These are phyloP conservation scores for Eucalyptus guilfoylei DNA, from an alignment of 345 rosid species.

Conservation along the genomic window DNA sequence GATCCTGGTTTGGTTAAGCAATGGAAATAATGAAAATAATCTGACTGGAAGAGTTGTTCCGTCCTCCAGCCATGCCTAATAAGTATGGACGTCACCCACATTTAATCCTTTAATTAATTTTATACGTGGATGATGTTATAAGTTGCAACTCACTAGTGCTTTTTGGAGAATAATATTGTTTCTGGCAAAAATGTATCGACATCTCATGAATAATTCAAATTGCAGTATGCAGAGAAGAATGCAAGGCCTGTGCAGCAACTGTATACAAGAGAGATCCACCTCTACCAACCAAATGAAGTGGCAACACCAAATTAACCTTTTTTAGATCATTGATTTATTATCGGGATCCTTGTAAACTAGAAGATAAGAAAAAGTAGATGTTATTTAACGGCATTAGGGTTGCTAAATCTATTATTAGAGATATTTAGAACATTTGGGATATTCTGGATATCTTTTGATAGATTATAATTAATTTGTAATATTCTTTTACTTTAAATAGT, in stretches of 20 bases:
- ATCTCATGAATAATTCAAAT: not conserved
- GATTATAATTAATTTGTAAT: not conserved
- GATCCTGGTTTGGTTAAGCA: not conserved
- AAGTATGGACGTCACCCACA: not conserved
- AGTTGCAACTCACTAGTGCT: not conserved
- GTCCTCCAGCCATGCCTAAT: not conserved
- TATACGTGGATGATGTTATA: not conserved
- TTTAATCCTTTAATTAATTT: not conserved
- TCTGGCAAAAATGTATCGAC: not conserved
- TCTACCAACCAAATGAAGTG: not conserved
- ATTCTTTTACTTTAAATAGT: not conserved
- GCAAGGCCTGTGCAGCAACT: conserved; percentile 44
- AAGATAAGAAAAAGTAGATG: not conserved
- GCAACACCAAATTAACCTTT: not conserved
- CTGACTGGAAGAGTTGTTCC: not conserved
- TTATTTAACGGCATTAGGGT: not conserved
- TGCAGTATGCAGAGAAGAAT: conserved; percentile 39
- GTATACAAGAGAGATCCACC: conserved; percentile 4
- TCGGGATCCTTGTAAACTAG: not conserved
- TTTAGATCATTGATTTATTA: not conserved
- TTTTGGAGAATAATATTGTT: not conserved
- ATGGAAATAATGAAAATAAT: not conserved
- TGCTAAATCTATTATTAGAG: not conserved
- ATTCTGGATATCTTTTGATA: not conserved
- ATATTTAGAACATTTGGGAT: not conserved